These are phyloP conservation scores for Phragmites australis DNA, from an alignment of 176 grass and related monocot genomes.

Conservation along the genomic window DNA sequence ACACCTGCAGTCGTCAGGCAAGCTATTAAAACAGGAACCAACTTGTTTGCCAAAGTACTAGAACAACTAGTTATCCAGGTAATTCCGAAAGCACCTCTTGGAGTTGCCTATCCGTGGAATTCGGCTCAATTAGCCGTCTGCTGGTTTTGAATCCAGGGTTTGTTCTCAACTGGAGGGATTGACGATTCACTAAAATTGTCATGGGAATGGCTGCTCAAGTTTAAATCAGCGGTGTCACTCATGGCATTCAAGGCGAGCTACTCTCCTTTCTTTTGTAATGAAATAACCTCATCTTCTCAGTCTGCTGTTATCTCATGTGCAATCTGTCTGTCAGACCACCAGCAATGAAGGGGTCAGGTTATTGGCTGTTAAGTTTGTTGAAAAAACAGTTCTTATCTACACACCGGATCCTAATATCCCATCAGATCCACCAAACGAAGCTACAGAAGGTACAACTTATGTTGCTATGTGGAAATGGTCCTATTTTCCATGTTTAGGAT, in stretches of 20 bases:
- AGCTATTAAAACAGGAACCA: constrained; percentile 77
- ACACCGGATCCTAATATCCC: constrained; percentile 77
- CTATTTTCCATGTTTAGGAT: constrained; percentile 19
- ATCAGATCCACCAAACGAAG: constrained; percentile 72
- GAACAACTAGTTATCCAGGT: constrained; percentile 79
- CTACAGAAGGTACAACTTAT: constrained; percentile 49
- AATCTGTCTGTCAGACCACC: constrained; percentile 47
- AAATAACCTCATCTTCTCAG: constrained; percentile 1
- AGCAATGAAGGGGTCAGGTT: constrained; percentile 79
- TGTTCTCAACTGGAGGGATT: constrained; percentile 70
- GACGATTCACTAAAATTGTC: constrained; percentile 70
- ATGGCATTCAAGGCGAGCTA: constrained; percentile 61
- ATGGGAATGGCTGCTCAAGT: constrained; percentile 80
- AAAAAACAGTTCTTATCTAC: constrained; percentile 77
- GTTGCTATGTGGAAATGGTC: neutral
- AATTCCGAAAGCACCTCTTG: neutral
- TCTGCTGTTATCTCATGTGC: constrained; percentile 19
- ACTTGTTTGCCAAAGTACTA: constrained; percentile 65
- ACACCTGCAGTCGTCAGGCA: constrained; percentile 74
- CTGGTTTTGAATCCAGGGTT: constrained; percentile 47
- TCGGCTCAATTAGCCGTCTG: constrained; percentile 15
- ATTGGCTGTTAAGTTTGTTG: constrained; percentile 83
- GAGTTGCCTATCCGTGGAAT: neutral
- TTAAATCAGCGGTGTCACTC: constrained; percentile 60
- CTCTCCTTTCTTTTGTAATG: constrained; percentile 18